Conservation (phyloP, 1,284 basidiomycete genomes). For the Farysia itapuensis region DNA sequence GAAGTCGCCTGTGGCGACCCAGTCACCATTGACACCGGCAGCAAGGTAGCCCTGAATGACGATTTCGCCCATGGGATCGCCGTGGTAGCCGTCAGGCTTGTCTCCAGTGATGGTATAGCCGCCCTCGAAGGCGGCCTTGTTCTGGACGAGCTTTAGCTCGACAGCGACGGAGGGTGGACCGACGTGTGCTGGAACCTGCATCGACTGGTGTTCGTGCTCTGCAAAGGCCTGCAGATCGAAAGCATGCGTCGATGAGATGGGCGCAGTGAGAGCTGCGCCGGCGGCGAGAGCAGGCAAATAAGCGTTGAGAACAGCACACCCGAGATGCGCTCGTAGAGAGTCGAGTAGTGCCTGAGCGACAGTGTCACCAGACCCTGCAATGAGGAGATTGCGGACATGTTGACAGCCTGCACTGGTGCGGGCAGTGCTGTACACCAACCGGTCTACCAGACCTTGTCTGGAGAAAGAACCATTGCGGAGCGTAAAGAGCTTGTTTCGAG, state of each 20-base stretch:
- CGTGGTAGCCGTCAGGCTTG: constrained; percentile 8
- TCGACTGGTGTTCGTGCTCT: constrained; percentile 25
- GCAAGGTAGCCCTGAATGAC: constrained; percentile 41
- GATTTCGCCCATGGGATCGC: constrained; percentile 49
- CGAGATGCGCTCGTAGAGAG: constrained; percentile 46
- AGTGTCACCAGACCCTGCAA: constrained; percentile 25
- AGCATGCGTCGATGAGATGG: constrained; percentile 44
- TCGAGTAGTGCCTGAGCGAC: constrained; percentile 50
- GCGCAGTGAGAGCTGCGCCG: constrained; percentile 23
- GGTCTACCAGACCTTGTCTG: constrained; percentile 26
- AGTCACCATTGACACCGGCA: constrained; percentile 11
- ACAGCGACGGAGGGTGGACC: constrained; percentile 52
- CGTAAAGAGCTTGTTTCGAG: constrained; percentile 36
- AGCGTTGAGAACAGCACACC: constrained; percentile 49
- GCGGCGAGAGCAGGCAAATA: constrained; percentile 28
- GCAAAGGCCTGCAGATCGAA: constrained; percentile 57
- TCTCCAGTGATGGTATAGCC: constrained; percentile 26
- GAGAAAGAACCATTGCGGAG: constrained; percentile 47
- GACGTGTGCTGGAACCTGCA: constrained; percentile 43
- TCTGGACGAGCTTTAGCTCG: constrained; percentile 54
- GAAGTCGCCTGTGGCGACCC: constrained; percentile 47
- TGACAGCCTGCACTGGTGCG: constrained; percentile 19
- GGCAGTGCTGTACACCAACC: constrained; percentile 18
- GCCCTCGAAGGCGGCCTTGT: constrained; percentile 9
- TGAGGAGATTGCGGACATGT: constrained; percentile 20